A percentile compares a stretch with the other conserved stretches of the same genome.
Evolutionary conservation across 1,284 basidiomycete species (phyloP).

Genomic region (Agaricales sp.): DNA sequence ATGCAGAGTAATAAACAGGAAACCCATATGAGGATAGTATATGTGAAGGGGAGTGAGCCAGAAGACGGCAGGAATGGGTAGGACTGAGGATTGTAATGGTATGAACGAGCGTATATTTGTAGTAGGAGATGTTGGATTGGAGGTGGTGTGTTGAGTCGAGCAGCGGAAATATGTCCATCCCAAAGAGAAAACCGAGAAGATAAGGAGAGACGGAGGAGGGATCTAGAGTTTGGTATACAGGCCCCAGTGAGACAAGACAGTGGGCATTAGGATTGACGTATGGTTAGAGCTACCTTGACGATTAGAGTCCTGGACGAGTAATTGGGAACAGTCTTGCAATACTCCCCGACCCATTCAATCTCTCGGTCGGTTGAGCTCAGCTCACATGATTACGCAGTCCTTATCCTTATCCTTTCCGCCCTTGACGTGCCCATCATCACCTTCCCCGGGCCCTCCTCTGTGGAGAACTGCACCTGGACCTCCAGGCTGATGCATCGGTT

Average conservation of each 20-base stretch:
- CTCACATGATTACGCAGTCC: constrained; percentile 80
- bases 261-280: background rate
- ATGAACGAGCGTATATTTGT: background rate
- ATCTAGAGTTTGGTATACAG: background rate
- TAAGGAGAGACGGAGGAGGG: background rate
- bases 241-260: background rate
- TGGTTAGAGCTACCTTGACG: background rate
- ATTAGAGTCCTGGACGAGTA: background rate
- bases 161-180: background rate
- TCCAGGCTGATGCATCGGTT: constrained; percentile 34
- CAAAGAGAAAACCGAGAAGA: background rate
- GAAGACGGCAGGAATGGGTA: too few relatives aligned
- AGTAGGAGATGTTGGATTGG: background rate
- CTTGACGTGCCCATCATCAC: constrained; percentile 22
- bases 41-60: too few relatives aligned
- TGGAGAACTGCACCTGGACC: constrained; percentile 50
- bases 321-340: background rate
- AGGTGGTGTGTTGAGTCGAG: background rate
- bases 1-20: background rate
- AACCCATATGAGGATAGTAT: too few relatives aligned
- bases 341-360: background rate
- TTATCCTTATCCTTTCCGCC: constrained; percentile 47
- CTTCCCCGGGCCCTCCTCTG: constrained; percentile 33
- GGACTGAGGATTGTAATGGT: background rate
- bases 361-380: background rate